Evolutionary conservation across 2,329 filamentous ascomycete genomes (phyloP).

Genomic region (Xylariaceae sp.): DNA sequence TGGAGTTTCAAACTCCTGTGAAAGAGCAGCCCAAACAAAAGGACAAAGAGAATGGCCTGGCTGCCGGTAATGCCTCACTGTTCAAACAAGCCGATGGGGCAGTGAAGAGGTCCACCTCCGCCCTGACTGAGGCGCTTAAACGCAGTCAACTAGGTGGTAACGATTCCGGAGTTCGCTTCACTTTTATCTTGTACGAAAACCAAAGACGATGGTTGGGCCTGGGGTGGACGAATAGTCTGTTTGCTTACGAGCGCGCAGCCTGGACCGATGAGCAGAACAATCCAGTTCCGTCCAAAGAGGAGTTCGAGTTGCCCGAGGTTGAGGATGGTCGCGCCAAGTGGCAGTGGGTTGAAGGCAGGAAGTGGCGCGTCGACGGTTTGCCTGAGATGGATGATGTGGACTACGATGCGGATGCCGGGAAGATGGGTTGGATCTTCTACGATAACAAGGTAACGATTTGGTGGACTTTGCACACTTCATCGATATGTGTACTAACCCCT

Average conservation of each 20-base stretch:
- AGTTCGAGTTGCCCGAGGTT: constrained; percentile 57
- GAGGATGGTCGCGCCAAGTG: constrained; percentile 56
- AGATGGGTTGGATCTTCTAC: constrained; percentile 91
- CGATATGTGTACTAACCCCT: constrained; percentile 13
- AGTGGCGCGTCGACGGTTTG: constrained; percentile 81
- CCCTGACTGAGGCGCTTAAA: constrained; percentile 32
- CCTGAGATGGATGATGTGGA: constrained; percentile 47
- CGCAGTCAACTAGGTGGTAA: constrained; percentile 40
- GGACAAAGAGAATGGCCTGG: constrained; percentile 23
- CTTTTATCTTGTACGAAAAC: constrained; percentile 94
- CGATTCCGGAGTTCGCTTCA: constrained; percentile 84
- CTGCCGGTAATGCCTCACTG: constrained; percentile 15
- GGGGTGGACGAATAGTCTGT: constrained; percentile 87
- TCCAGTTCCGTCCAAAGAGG: constrained; percentile 66
- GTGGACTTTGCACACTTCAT: not conserved
- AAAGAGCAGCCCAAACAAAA: constrained; percentile 29
- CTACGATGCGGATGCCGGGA: constrained; percentile 56
- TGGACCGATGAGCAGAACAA: constrained; percentile 98
- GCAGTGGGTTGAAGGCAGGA: constrained; percentile 77
- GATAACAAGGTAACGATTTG: constrained; percentile 76
- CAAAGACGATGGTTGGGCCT: constrained; percentile 92
- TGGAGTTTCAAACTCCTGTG: constrained; percentile 60
- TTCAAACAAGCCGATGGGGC: constrained; percentile 36
- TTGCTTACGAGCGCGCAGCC: constrained; percentile 80
- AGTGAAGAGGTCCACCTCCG: constrained; percentile 29